These are phyloP conservation scores for Pichia nakasei DNA, from an alignment of 805 yeast genomes.

Conservation along the genomic window DNA sequence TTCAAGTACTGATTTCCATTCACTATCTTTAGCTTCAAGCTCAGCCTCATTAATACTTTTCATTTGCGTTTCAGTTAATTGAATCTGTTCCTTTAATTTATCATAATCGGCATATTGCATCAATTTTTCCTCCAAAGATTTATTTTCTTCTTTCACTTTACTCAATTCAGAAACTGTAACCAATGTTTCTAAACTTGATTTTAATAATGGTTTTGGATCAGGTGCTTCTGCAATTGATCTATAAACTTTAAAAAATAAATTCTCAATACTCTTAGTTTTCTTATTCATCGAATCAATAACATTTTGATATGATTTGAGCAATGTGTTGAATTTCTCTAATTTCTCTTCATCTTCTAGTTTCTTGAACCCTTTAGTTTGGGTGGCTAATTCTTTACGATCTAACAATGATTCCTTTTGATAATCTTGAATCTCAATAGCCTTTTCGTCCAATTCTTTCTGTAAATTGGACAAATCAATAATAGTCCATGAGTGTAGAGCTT, in stretches of 20 bases:
- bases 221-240: constrained; percentile 80
- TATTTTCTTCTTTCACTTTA: constrained; percentile 42
- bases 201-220: constrained; percentile 79
- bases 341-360: constrained; percentile 63
- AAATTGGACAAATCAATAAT: constrained; percentile 60
- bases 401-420: constrained; percentile 60
- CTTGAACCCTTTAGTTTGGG: constrained; percentile 78
- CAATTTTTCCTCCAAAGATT: constrained; percentile 46
- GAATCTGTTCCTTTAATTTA: constrained; percentile 52
- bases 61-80: constrained; percentile 51
- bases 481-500: constrained; percentile 68
- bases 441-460: constrained; percentile 66
- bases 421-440: constrained; percentile 63
- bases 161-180: constrained; percentile 39
- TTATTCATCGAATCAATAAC: constrained; percentile 80
- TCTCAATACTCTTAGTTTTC: constrained; percentile 67
- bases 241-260: constrained; percentile 65
- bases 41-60: constrained; percentile 46
- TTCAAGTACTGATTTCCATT: constrained; percentile 54
- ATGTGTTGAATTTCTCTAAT: constrained; percentile 51
- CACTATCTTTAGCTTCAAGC: constrained; percentile 65
- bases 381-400: constrained; percentile 68
- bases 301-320: constrained; percentile 72
- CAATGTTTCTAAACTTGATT: constrained; percentile 58
- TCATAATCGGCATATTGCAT: constrained; percentile 71